phyloP scores from a whole-genome alignment of 768 basidiomycete genomes.

The Termitomyces bulborhizus region DNA sequence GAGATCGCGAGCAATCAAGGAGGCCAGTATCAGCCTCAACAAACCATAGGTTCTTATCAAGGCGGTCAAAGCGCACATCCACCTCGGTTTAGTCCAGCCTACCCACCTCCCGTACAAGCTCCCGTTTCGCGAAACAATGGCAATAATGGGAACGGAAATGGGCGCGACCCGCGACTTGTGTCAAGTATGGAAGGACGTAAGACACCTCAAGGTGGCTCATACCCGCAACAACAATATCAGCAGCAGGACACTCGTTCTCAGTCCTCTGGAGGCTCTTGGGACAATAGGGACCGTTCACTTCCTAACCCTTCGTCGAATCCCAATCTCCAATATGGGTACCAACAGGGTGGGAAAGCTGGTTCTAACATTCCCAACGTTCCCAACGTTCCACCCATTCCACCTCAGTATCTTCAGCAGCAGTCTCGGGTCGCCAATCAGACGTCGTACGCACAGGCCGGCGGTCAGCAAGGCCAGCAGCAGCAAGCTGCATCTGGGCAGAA shows the following conservation, averaged over 20 bases:
- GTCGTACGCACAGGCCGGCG: slow-evolving; percentile 26
- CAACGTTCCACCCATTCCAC: slow-evolving; percentile 66
- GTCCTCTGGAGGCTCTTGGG: slow-evolving; percentile 45
- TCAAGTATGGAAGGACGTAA: slow-evolving; percentile 66
- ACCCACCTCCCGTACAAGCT: slow-evolving; percentile 43
- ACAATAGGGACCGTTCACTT: slow-evolving; percentile 57
- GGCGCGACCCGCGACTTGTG: slow-evolving; percentile 45
- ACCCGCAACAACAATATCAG: slow-evolving; percentile 29
- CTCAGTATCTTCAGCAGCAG: slow-evolving; percentile 61
- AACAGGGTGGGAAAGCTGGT: slow-evolving; percentile 34
- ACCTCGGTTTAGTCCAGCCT: slow-evolving; percentile 59
- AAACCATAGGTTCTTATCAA: slow-evolving; percentile 24
- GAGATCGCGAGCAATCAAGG: slow-evolving; percentile 43
- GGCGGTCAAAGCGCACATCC: slow-evolving; percentile 54
- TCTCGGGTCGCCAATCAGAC: slow-evolving; percentile 32
- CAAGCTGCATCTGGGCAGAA: slow-evolving; percentile 24
- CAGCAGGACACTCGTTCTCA: slow-evolving; percentile 27
- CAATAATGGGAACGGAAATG: slow-evolving; percentile 31
- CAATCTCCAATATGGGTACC: slow-evolving; percentile 61
- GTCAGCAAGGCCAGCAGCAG: slow-evolving; percentile 13
- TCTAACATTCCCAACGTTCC: slow-evolving; percentile 58
- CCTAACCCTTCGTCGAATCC: slow-evolving; percentile 59
- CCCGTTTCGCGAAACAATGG: slow-evolving; percentile 26
- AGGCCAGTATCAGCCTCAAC: slow-evolving; percentile 24
- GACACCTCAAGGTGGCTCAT: slow-evolving; percentile 36